These are phyloP conservation scores for Skeletonema potamos DNA, from an alignment of 108 stramenopile species.

Conservation along the genomic window DNA sequence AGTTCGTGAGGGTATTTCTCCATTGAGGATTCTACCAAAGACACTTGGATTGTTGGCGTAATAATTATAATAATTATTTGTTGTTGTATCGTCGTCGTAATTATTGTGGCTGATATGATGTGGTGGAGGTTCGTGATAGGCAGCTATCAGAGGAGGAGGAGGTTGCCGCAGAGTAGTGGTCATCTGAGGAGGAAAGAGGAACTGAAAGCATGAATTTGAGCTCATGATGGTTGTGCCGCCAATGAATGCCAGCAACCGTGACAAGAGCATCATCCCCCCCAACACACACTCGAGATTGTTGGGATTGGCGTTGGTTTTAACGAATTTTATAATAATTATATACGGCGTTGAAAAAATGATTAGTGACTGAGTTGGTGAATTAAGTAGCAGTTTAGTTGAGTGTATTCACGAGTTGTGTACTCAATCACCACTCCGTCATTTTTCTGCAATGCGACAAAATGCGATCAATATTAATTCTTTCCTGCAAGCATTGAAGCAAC, in stretches of 20 bases:
- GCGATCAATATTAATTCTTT: too few relatives aligned
- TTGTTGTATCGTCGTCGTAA: neutral
- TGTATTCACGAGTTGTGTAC: too few relatives aligned
- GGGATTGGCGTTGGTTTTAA: too few relatives aligned
- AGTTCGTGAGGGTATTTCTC: slow-evolving; percentile 41
- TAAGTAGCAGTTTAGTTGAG: too few relatives aligned
- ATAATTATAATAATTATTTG: slow-evolving; percentile 2
- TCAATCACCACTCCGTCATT: too few relatives aligned
- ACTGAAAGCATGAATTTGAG: neutral
- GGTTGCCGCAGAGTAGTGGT: slow-evolving; percentile 1
- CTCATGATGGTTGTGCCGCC: neutral
- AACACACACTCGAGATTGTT: too few relatives aligned
- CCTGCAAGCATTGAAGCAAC: too few relatives aligned
- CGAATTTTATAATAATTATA: too few relatives aligned
- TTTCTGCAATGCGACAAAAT: too few relatives aligned
- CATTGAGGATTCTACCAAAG: slow-evolving; percentile 69
- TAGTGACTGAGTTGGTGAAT: too few relatives aligned
- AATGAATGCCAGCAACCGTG: neutral
- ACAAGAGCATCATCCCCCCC: neutral
- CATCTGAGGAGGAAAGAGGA: neutral
- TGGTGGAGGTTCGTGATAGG: slow-evolving; percentile 26
- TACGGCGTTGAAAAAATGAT: too few relatives aligned
- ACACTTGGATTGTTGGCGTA: slow-evolving; percentile 65
- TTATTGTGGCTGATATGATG: neutral
- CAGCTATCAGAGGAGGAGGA: slow-evolving; percentile 8